Conservation (phyloP, 2,329 filamentous ascomycete genomes). For the Epichloe gansuensis region DNA sequence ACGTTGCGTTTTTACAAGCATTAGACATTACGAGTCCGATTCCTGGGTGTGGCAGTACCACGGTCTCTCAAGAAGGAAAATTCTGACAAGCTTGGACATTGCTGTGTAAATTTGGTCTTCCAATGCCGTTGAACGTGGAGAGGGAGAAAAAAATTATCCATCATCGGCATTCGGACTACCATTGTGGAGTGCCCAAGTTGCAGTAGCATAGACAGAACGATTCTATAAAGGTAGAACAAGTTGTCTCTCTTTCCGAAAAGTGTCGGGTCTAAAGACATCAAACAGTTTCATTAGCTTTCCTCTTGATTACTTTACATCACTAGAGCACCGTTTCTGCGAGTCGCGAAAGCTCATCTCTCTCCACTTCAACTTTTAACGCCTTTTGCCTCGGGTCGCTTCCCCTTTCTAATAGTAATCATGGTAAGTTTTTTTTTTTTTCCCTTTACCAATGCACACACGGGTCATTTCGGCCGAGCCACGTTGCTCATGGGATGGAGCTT, state of each 20-base stretch:
- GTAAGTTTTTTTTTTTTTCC: background rate
- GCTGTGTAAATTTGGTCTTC: background rate
- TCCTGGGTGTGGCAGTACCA: background rate
- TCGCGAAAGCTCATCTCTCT: background rate
- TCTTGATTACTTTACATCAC: background rate
- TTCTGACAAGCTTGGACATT: background rate
- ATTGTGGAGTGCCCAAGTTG: background rate
- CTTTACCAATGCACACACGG: too few relatives aligned
- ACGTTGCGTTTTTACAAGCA: background rate
- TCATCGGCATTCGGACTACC: background rate
- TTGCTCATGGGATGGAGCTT: background rate
- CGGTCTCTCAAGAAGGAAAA: background rate
- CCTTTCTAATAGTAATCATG: background rate
- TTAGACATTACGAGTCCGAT: background rate
- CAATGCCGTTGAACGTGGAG: background rate
- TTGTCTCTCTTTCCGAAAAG: background rate
- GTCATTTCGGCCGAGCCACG: background rate
- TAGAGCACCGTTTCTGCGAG: background rate
- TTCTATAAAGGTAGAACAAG: constrained; percentile 1
- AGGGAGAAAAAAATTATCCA: background rate
- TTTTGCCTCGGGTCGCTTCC: background rate
- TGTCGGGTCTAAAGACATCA: background rate
- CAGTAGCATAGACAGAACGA: background rate
- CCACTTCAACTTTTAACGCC: background rate
- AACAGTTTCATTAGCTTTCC: background rate